Evolutionary conservation across 129 eudicot genomes (phyloP).

Genomic region (Tanacetum coccineum): DNA sequence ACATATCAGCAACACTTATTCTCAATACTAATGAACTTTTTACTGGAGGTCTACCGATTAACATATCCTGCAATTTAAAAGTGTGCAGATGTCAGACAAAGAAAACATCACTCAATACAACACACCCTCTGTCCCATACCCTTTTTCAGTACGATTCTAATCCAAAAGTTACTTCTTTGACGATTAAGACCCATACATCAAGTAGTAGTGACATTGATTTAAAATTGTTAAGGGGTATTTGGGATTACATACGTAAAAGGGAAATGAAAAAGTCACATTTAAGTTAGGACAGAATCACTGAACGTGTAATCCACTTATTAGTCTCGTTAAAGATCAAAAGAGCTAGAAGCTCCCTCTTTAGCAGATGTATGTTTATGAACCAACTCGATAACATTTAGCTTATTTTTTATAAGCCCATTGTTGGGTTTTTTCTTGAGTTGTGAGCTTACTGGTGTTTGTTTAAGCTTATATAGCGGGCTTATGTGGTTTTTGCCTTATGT

Average conservation of each 20-base stretch:
- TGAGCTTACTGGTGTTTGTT: too few species aligned
- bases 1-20: conserved; percentile 41
- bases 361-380: background rate
- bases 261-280: background rate
- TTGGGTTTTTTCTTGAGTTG: too few species aligned
- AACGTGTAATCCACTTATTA: background rate
- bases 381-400: too few species aligned
- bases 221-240: background rate
- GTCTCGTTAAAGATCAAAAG: conserved; percentile 5
- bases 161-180: conserved; percentile 2
- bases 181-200: background rate
- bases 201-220: background rate
- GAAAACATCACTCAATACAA: background rate
- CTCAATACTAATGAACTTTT: conserved; percentile 53
- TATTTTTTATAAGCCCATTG: too few species aligned
- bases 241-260: too few species aligned
- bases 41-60: conserved; percentile 42
- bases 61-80: conserved; percentile 55
- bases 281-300: background rate
- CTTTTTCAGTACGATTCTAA: conserved; percentile 17
- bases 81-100: conserved; percentile 14
- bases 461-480: too few species aligned
- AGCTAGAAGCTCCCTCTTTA: background rate
- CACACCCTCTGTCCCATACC: background rate
- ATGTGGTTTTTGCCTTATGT: too few species aligned